Conservation (phyloP, 2,329 filamentous ascomycete genomes). For the Fusarium sororula region DNA sequence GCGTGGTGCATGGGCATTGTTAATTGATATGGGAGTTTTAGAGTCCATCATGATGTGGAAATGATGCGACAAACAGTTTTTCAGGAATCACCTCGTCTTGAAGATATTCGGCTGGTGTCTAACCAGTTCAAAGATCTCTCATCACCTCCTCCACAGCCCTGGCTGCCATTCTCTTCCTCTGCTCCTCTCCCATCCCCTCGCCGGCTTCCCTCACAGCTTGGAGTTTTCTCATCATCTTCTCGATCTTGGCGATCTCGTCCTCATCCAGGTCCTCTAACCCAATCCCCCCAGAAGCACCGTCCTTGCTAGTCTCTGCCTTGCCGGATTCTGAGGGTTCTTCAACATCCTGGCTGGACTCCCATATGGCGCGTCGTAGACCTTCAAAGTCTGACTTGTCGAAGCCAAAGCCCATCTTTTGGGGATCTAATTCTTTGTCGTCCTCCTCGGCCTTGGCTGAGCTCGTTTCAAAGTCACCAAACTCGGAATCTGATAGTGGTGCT, state of each 20-base stretch:
- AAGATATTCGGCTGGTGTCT: background rate
- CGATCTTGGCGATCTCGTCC: constrained; percentile 66
- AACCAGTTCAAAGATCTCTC: constrained; percentile 59
- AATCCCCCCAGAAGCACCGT: constrained; percentile 2
- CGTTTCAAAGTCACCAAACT: constrained; percentile 48
- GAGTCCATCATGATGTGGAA: background rate
- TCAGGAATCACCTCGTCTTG: background rate
- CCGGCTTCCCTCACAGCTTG: constrained; percentile 69
- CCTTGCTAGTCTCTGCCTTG: constrained; percentile 19
- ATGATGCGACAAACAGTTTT: background rate
- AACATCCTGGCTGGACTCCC: constrained; percentile 48
- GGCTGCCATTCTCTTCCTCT: constrained; percentile 68
- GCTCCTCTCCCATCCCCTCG: constrained; percentile 66
- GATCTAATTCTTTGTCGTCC: constrained; percentile 52
- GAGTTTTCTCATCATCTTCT: constrained; percentile 71
- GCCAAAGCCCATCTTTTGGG: constrained; percentile 60
- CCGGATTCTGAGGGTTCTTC: constrained; percentile 13
- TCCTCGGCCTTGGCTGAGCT: constrained; percentile 46
- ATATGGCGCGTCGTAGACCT: constrained; percentile 62
- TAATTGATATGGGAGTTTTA: background rate
- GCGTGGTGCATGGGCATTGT: background rate
- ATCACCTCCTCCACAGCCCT: constrained; percentile 72
- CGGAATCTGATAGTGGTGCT: constrained; percentile 38
- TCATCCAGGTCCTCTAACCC: constrained; percentile 56
- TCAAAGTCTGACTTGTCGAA: constrained; percentile 63